Evolutionary conservation across 805 yeast species (phyloP), one percentile per base, ranked within the genome.

Genomic region (Pichia heedii): DNA sequence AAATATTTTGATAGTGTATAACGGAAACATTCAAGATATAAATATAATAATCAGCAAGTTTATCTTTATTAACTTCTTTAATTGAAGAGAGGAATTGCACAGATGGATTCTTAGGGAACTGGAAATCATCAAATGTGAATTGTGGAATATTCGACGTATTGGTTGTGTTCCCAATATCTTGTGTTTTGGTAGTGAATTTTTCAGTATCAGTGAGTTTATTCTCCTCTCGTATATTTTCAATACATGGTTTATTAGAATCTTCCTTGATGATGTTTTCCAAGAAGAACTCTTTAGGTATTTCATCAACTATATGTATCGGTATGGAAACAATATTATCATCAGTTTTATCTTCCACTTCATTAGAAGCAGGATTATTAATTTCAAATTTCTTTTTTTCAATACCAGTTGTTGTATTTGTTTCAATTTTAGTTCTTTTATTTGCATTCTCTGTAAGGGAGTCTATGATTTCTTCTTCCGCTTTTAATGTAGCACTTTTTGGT

Each of bases 71-170:
- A 50, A 48, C 9, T 44, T 49, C 15, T 46, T 39, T 26, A 35
- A 73, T 48, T 58, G 76, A 63, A 57, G 47, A 68, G 51, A 63
- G 68, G 67, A 59, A 61, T 13, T 69, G 66, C 22, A 73, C 63
- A 9, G 76, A 69, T 33, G 81, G 82, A 0, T 60, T 57, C 9
- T 68, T 66, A 3, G 80, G 79, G 4, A 63, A 68, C 41, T 65
- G 69, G 9, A 27, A 20, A 11, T 39, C 37, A 21, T 41, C 40
- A 18, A 12, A 16, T 12, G 18, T 18, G 22, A 7, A 12, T 20
- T 18, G 22, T 19, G 13, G 35, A 3, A 33, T 1, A 5, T 4
- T 33, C 3, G 10, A 10, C 19, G 35, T 9, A 12, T 10, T 19
- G 22, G 22, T 20, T 20, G 21, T 13, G 36, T 16, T 39, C 15